Base-by-base conservation (phyloP, 306 rosid species). In the Oxytropis ochrocephala region DNA sequence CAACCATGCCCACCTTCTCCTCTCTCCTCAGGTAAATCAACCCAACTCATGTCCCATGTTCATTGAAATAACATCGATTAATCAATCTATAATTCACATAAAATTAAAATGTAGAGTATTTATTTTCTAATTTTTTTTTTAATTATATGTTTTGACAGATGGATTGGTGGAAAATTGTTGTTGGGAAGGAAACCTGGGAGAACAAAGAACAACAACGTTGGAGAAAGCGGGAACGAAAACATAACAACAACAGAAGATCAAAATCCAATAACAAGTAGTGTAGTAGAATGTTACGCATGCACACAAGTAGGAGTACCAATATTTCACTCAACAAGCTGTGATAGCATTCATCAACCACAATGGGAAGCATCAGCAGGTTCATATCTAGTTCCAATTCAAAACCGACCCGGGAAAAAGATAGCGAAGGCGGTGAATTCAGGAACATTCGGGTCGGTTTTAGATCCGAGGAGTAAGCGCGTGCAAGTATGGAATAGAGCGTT, bases 281-380 rank as follows among this genome's bases (percentile, higher is more conserved):
- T 79, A 3, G 85, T 81, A 52, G 97, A 94, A 72, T 94, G 99
- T 77, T 94, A 88, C 41, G 99, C 99, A 0, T 94, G 99, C 79
- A 94, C 99, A 1, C 97, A 85, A 21, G 86, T 73, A 0, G 99
- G 99, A 1, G 87, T 85, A 1, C 99, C 99, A 0, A 89, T 69
- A 11, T 94, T 94, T 64, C 99, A 94, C 82, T 94, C 99, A 54
- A 94, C 99, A 33, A 88, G 95, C 78, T 94, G 97, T 41, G 97
- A 89, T 61, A 44, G 78, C 4, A 80, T 73, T 7, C 86, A 88
- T 38, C 96, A 84, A 38, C 96, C 92, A 0, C 84, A 88, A 51
- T 94, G 97, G 97, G 97, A 94, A 81, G 99, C 99, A 14, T 89
- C 85, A 0, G 99, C 99, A 0, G 99, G 99, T 0, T 82, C 99